These are phyloP conservation scores for Wickerhamiella kurtzmanii DNA, from an alignment of 805 yeast species.

Conservation along the genomic window DNA sequence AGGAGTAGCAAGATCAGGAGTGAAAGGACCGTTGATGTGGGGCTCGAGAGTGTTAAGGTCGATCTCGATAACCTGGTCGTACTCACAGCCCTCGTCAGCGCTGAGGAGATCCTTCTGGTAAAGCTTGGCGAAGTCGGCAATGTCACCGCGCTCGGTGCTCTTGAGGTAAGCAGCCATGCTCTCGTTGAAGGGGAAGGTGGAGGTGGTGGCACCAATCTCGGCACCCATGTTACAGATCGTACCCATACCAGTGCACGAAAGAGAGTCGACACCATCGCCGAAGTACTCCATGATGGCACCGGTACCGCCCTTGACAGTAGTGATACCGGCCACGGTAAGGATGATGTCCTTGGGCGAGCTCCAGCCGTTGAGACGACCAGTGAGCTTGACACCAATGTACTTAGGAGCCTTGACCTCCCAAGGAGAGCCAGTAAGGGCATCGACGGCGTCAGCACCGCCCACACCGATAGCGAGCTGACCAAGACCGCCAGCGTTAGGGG, in stretches of 20 bases:
- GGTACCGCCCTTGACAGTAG: conserved; percentile 97
- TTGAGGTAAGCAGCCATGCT: conserved; percentile 75
- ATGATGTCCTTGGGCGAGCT: conserved; percentile 95
- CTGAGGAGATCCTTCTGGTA: conserved; percentile 44
- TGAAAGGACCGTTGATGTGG: conserved; percentile 93
- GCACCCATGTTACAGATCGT: conserved; percentile 99
- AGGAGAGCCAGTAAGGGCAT: conserved; percentile 90
- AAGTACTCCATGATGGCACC: conserved; percentile 93
- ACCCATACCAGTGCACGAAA: conserved; percentile 98
- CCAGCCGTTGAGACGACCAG: conserved; percentile 88
- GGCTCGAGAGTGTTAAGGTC: conserved; percentile 86
- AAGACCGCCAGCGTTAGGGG: conserved; percentile 98
- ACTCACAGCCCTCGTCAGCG: conserved; percentile 88
- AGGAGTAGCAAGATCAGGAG: conserved; percentile 96
- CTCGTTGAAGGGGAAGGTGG: conserved; percentile 90
- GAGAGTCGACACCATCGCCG: conserved; percentile 80
- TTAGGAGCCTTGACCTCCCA: conserved; percentile 99
- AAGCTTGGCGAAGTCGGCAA: conserved; percentile 65
- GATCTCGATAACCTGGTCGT: conserved; percentile 85
- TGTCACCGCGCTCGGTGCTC: conserved; percentile 75
- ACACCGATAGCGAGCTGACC: conserved; percentile 99
- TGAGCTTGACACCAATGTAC: conserved; percentile 82
- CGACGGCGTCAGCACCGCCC: conserved; percentile 99
- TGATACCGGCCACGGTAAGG: conserved; percentile 76
- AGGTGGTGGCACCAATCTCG: conserved; percentile 97